Evolutionary conservation across 768 basidiomycete species (phyloP), one percentile per base, ranked within the genome.

Genomic region (Lactifluus subvellereus): DNA sequence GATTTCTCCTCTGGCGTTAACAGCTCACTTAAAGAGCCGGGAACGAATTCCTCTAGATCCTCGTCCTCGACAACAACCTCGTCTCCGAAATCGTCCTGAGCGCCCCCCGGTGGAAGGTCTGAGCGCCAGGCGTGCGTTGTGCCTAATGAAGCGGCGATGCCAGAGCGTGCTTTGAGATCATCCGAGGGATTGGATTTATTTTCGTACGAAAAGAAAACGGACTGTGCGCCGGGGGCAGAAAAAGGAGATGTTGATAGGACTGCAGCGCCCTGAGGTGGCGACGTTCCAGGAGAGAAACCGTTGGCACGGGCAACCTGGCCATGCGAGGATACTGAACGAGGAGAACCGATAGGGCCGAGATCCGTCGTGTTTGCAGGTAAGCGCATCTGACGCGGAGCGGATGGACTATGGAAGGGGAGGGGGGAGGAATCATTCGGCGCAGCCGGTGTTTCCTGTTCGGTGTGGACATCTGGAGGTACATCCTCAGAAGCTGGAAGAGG

Each of bases 1-100:
- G 83, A 88, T 66, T 87, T 81, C 75, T 98, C 96, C 68, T 87
- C 88, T 0, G 91, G 91, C 0, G 94, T 96, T 52, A 98, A 77
- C 7, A 98, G 79, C 64, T 98, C 95, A 32, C 86, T 91, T 52
- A 98, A 77, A 4, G 88, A 91, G 59, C 89, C 86, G 0, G 96
- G 96, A 35, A 98, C 72, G 72, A 98, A 90, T 60, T 94, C 94
- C 70, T 94, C 92, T 53, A 91, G 71, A 67, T 94, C 91, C 50
- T 86, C 91, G 54, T 88, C 89, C 20, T 86, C 85, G 0, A 82
- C 82, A 40, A 75, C 74, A 18, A 80, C 81, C 18, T 73, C 74
- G 51, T 68, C 65, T 37, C 66, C 57, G 32, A 66, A 60, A 27
- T 30, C 54, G 30, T 59, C 65, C 38, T 50, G 57, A 30, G 53